phyloP scores from a whole-genome alignment of 495 filamentous ascomycete species.

The Trichoderma virens region DNA sequence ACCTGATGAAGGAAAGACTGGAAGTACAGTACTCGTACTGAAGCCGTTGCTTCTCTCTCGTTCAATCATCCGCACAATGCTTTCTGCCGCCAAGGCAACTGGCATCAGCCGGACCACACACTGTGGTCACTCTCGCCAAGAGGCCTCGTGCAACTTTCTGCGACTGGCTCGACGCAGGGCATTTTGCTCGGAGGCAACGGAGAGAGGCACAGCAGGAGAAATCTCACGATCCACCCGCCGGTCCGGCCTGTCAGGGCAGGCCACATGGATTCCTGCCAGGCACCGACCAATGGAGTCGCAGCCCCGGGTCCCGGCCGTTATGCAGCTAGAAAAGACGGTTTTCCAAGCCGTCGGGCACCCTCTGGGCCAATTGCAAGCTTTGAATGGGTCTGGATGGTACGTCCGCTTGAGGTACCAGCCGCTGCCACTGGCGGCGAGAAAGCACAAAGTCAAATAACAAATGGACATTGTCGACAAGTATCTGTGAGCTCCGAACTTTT shows the following conservation, averaged over 20 bases:
- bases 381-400: not conserved
- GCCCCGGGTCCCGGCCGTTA: not conserved
- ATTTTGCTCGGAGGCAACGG: not conserved
- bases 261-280: slow-evolving; percentile 10
- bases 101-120: not conserved
- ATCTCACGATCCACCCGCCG: not conserved
- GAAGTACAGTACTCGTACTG: too few relatives aligned
- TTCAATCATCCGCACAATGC: not conserved
- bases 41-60: too few relatives aligned
- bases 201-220: not conserved
- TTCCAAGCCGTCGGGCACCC: not conserved
- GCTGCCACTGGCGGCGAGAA: not conserved
- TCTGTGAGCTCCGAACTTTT: not conserved
- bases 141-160: not conserved
- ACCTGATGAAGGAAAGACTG: not conserved
- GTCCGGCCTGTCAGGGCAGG: slow-evolving; percentile 8
- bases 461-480: not conserved
- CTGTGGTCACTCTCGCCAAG: not conserved
- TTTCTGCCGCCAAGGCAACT: not conserved
- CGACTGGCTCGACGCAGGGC: not conserved
- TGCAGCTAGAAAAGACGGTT: slow-evolving; percentile 1
- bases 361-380: not conserved
- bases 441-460: not conserved
- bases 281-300: slow-evolving; percentile 3
- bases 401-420: not conserved